Conservation (phyloP, 768 basidiomycete species). For the Pluteus cervinus region DNA sequence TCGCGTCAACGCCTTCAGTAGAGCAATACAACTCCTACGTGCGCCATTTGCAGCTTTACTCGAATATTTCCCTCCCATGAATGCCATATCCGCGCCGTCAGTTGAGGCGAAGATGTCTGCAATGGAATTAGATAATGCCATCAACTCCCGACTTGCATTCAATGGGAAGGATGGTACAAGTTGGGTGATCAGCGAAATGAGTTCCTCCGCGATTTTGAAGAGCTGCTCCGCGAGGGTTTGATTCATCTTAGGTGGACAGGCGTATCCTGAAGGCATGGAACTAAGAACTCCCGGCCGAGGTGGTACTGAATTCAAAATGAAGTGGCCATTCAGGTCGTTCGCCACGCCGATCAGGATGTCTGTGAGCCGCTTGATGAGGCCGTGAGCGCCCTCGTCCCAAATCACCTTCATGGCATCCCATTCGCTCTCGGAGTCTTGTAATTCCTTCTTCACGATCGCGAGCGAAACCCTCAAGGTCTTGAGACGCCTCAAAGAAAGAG, state of each 20-base stretch:
- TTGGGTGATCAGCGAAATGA: conserved; percentile 42
- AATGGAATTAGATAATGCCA: conserved; percentile 34
- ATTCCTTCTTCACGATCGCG: conserved; percentile 46
- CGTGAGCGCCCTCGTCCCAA: conserved; percentile 56
- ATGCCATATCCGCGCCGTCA: conserved; percentile 35
- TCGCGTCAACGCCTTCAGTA: conserved; percentile 36
- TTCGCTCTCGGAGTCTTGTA: conserved; percentile 48
- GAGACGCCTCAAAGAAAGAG: conserved; percentile 45
- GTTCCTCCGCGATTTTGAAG: conserved; percentile 47
- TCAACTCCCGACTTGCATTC: conserved; percentile 43
- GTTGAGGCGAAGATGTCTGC: conserved; percentile 54
- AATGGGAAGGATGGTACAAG: conserved; percentile 44
- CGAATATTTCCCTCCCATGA: conserved; percentile 31
- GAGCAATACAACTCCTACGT: conserved; percentile 45
- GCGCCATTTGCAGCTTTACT: conserved; percentile 36
- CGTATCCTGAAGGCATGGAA: too few species aligned
- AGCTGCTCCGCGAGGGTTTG: conserved; percentile 45
- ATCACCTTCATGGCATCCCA: conserved; percentile 49
- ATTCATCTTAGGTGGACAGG: conserved; percentile 27
- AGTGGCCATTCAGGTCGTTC: conserved; percentile 49
- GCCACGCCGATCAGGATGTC: conserved; percentile 43
- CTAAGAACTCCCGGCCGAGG: too few species aligned
- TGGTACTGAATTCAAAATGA: conserved; percentile 33
- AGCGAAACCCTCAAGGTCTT: conserved; percentile 60
- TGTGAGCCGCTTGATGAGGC: conserved; percentile 50